phyloP scores from a whole-genome alignment of 169 alveolate genomes.

The Ichthyophthirius multifiliis region DNA sequence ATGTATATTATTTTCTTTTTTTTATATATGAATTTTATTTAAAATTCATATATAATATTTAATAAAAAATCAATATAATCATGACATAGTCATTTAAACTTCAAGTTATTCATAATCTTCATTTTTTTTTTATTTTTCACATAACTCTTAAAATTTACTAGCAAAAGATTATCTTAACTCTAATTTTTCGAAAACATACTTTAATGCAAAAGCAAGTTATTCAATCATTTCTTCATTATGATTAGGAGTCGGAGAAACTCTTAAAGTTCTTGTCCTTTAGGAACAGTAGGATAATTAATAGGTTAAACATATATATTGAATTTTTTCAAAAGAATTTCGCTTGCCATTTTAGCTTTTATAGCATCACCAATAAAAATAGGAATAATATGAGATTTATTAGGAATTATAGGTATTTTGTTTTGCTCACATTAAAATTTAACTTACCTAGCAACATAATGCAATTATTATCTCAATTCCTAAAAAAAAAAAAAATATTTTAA shows the following conservation, averaged over 20 bases:
- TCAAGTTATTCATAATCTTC: too few relatives aligned
- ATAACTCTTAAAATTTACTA: too few relatives aligned
- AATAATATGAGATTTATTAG: constrained; percentile 79
- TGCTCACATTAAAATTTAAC: constrained; percentile 60
- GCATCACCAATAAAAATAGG: constrained; percentile 85
- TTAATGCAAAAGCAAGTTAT: constrained; percentile 54
- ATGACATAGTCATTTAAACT: too few relatives aligned
- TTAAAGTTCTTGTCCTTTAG: constrained; percentile 83
- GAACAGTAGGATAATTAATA: constrained; percentile 90
- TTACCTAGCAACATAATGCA: constrained; percentile 56
- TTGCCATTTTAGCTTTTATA: constrained; percentile 63
- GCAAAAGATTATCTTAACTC: neutral
- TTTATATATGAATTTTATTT: too few relatives aligned
- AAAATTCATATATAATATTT: too few relatives aligned
- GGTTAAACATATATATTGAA: constrained; percentile 85
- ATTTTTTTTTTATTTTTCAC: too few relatives aligned
- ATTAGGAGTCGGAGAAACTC: constrained; percentile 86
- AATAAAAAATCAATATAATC: too few relatives aligned
- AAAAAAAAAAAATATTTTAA: neutral
- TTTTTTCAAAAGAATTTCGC: constrained; percentile 71
- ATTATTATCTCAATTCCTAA: constrained; percentile 54
- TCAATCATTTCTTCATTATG: constrained; percentile 79
- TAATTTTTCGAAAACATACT: constrained; percentile 29
- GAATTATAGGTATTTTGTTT: constrained; percentile 65
- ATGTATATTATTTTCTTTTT: too few relatives aligned